phyloP scores from a whole-genome alignment of 768 basidiomycete genomes.

The Kwoniella sp. region DNA sequence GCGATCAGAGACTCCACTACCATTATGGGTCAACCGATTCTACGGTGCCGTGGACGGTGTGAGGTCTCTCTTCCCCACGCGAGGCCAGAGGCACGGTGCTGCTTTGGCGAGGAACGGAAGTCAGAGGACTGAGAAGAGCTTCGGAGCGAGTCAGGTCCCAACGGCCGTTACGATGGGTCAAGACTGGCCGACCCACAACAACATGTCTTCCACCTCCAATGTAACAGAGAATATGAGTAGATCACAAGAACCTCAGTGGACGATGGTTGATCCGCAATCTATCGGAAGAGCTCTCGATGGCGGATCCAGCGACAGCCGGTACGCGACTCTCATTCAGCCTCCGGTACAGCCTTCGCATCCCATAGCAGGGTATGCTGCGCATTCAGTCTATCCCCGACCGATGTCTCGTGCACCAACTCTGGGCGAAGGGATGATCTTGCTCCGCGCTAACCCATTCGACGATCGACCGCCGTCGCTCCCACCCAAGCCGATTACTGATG shows the following conservation, averaged over 20 bases:
- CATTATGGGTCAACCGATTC: conserved; percentile 47
- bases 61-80: conserved; percentile 37
- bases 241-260: conserved; percentile 16
- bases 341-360: neutral
- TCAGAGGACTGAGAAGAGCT: conserved; percentile 32
- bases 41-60: conserved; percentile 28
- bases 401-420: conserved; percentile 48
- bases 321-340: conserved; percentile 7
- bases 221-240: neutral
- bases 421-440: conserved; percentile 24
- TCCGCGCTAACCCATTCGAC: conserved; percentile 6
- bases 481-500: neutral
- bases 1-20: conserved; percentile 23
- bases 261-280: conserved; percentile 22
- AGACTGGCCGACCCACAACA: conserved; percentile 17
- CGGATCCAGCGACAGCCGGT: conserved; percentile 12
- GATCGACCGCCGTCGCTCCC: conserved; percentile 11
- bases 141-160: conserved; percentile 34
- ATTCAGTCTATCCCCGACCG: conserved; percentile 40
- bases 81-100: conserved; percentile 36
- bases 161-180: conserved; percentile 13
- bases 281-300: conserved; percentile 31
- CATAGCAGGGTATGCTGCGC: neutral
- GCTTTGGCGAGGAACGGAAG: conserved; percentile 29
- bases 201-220: neutral